These are phyloP conservation scores for Clausena lansium DNA, from an alignment of 345 rosid genomes.

Conservation along the genomic window DNA sequence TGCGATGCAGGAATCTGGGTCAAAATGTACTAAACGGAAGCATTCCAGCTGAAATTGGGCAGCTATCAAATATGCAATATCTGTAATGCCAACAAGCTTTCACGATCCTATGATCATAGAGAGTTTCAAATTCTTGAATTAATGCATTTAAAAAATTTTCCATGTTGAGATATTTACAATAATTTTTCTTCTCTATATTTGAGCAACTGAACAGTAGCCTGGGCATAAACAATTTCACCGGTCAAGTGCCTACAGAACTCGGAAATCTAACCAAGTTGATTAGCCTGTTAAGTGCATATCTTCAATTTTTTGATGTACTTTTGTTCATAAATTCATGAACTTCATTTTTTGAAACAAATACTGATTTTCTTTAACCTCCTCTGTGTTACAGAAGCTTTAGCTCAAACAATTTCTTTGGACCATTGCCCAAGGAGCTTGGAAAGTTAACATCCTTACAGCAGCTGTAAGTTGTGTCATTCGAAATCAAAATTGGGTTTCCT, in stretches of 20 bases:
- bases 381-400: constrained; percentile 46
- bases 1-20: constrained; percentile 44
- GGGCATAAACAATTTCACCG: constrained; percentile 58
- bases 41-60: constrained; percentile 46
- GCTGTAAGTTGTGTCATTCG: constrained; percentile 36
- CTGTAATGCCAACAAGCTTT: constrained; percentile 38
- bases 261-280: constrained; percentile 52
- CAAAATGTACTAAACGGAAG: constrained; percentile 52
- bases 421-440: constrained; percentile 47
- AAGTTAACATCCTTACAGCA: constrained; percentile 43
- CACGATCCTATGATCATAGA: background rate
- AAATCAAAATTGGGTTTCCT: background rate
- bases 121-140: background rate
- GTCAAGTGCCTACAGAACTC: constrained; percentile 47
- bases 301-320: background rate
- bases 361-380: constrained; percentile 1
- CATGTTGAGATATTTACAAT: constrained; percentile 1
- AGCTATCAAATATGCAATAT: constrained; percentile 46
- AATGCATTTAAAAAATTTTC: background rate
- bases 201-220: constrained; percentile 44
- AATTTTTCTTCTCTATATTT: constrained; percentile 15
- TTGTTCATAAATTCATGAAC: background rate
- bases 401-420: constrained; percentile 52
- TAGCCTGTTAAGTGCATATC: constrained; percentile 42
- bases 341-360: background rate